Base-by-base conservation (phyloP, 306 rosid genomes). In the Abrus precatorius region DNA sequence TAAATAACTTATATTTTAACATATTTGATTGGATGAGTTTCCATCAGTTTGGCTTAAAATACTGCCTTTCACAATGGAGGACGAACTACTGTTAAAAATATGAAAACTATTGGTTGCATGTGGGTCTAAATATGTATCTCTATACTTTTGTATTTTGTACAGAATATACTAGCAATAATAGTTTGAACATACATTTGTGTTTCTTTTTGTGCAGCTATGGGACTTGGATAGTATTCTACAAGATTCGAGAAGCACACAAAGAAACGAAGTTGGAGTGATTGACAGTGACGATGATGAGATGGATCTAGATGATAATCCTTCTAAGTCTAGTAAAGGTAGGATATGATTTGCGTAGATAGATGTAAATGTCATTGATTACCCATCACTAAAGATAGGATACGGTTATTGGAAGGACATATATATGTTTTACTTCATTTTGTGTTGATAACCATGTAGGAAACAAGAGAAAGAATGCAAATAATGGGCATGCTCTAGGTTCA, bases 211-310 rank as follows among this genome's bases (percentile, higher is more conserved):
- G 73, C 91, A 93, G 97, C 83, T 91, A 59, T 93, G 97, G 97
- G 91, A 93, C 77, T 69, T 93, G 89, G 90, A 93, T 85, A 87
- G 79, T 49, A 27, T 89, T 67, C 83, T 93, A 75, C 90, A 88
- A 88, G 84, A 64, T 27, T 72, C 91, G 49, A 77, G 74, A 66
- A 79, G 62, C 63, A 41, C 88, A 44, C 66, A 40, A 56, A 69
- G 62, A 71, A 84, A 54, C 62, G 83, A 86, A 78, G 80, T 77
- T 55, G 80, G 68, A 36, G 76, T 7, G 2, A 40, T 33, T 47
- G 89, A 81, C 69, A 84, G 79, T 10, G 90, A 90, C 38, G 63
- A 71, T 33, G 90, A 91, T 77, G 92, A 84, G 40, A 91, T 93
- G 96, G 94, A 89, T 71, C 61, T 82, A 36, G 96, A 91, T 76